These are phyloP conservation scores for Secale cereale DNA, from an alignment of 176 grass and related monocot genomes.

Conservation along the genomic window DNA sequence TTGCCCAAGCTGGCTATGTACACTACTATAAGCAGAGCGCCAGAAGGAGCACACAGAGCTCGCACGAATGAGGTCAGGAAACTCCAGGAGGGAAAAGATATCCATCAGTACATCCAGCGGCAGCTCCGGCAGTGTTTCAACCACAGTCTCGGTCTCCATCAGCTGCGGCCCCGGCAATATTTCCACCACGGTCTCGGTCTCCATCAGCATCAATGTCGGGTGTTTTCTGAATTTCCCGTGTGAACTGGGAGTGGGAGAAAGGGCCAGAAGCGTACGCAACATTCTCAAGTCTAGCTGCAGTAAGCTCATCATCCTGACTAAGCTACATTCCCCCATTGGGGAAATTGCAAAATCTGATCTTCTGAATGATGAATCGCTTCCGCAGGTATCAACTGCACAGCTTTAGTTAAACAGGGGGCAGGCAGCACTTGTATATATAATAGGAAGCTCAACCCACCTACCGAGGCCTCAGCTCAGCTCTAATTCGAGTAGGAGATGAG, in stretches of 20 bases:
- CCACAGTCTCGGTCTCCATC: neutral
- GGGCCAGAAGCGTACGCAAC: neutral
- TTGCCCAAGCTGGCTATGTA: neutral
- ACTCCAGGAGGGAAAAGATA: neutral
- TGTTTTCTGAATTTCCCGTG: neutral
- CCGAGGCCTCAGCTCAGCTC: no score
- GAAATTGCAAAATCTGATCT: neutral
- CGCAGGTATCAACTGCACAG: no score
- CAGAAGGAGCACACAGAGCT: neutral
- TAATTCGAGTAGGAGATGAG: no score
- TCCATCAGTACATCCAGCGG: neutral
- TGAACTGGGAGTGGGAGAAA: neutral
- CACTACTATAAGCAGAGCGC: neutral
- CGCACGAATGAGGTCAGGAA: neutral
- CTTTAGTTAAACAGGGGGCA: no score
- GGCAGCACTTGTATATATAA: no score
- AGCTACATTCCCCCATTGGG: neutral
- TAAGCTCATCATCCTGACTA: neutral
- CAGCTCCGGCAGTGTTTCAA: neutral
- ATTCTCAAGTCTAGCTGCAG: neutral
- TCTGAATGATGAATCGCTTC: neutral
- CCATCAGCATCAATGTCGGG: neutral
- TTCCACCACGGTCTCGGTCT: neutral
- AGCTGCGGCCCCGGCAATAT: neutral
- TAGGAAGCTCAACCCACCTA: no score